Evolutionary conservation across 108 stramenopile species (phyloP).

Genomic region (Conticribra guillardii): DNA sequence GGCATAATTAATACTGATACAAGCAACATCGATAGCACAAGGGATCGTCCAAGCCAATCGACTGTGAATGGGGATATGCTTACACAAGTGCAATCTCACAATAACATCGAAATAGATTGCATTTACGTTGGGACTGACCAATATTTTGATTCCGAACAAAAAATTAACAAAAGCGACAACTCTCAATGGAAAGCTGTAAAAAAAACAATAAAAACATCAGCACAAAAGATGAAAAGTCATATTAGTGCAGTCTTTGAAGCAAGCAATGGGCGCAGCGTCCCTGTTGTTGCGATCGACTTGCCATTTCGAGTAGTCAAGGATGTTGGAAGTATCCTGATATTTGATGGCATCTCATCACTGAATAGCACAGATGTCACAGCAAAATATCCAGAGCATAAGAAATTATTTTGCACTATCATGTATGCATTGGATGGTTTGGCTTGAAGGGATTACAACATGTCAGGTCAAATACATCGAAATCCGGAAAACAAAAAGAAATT

Average conservation of each 20-base stretch:
- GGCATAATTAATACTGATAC: background rate
- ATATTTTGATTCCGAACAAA: conserved; percentile 56
- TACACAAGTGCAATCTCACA: conserved; percentile 17
- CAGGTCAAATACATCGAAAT: background rate
- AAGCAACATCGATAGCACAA: conserved; percentile 15
- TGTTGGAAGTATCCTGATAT: conserved; percentile 28
- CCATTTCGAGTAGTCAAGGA: conserved; percentile 35
- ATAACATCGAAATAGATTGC: conserved; percentile 60
- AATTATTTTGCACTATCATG: conserved; percentile 36
- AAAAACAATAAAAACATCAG: conserved; percentile 38
- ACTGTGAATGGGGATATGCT: conserved; percentile 12
- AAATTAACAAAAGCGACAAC: conserved; percentile 22
- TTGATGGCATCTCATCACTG: conserved; percentile 38
- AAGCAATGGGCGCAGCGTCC: conserved; percentile 14
- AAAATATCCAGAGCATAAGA: conserved; percentile 44
- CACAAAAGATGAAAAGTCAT: conserved; percentile 26
- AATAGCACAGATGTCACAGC: conserved; percentile 11
- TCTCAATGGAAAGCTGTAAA: conserved; percentile 30
- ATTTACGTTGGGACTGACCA: conserved; percentile 74
- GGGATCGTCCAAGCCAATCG: conserved; percentile 6
- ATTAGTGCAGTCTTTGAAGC: conserved; percentile 4
- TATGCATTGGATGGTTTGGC: conserved; percentile 31
- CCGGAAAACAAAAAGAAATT: conserved; percentile 6
- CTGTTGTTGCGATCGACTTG: conserved; percentile 41
- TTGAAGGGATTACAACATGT: conserved; percentile 8